Percentiles rank a stretch among this genome's conserved stretches.
These are phyloP conservation scores for Ceratocystis albifundus DNA, from an alignment of 2,329 filamentous ascomycete genomes.

Conservation along the genomic window DNA sequence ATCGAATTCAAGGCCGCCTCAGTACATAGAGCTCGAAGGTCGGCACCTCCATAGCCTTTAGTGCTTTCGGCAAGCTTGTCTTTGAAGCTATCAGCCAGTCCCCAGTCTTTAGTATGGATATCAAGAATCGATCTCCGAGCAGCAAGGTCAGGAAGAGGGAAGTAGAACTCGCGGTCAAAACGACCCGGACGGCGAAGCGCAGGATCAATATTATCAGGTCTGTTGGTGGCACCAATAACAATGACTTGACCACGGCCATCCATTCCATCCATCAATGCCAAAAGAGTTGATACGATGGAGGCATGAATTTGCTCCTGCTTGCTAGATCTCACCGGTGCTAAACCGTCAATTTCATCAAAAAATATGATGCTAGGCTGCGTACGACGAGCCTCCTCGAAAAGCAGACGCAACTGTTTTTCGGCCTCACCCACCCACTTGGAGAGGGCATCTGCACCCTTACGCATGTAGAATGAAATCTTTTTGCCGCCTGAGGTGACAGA, in stretches of 20 bases:
- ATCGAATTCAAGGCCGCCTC: slow-evolving; percentile 94
- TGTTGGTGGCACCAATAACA: slow-evolving; percentile 96
- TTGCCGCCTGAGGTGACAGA: slow-evolving; percentile 78
- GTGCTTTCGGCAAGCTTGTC: slow-evolving; percentile 73
- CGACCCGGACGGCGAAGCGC: slow-evolving; percentile 87
- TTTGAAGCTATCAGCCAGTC: slow-evolving; percentile 68
- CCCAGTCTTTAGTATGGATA: slow-evolving; percentile 93
- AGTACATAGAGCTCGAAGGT: slow-evolving; percentile 85
- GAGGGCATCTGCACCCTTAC: slow-evolving; percentile 91
- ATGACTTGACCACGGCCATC: slow-evolving; percentile 97
- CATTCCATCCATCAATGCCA: slow-evolving; percentile 96
- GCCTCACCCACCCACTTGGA: slow-evolving; percentile 99
- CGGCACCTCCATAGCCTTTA: slow-evolving; percentile 93
- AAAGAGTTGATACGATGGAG: slow-evolving; percentile 88
- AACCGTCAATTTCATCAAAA: slow-evolving; percentile 86
- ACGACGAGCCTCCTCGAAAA: slow-evolving; percentile 91
- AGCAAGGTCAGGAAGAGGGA: slow-evolving; percentile 73
- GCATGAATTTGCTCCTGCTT: slow-evolving; percentile 99
- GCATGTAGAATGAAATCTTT: slow-evolving; percentile 99
- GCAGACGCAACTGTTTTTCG: slow-evolving; percentile 79
- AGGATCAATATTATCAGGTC: slow-evolving; percentile 91
- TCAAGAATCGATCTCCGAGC: slow-evolving; percentile 78
- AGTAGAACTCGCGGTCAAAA: slow-evolving; percentile 97
- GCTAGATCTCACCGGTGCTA: slow-evolving; percentile 90
- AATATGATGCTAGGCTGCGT: slow-evolving; percentile 99